These are phyloP conservation scores for Zoysia pacifica DNA, from an alignment of 176 grass and related monocot species.

Conservation along the genomic window DNA sequence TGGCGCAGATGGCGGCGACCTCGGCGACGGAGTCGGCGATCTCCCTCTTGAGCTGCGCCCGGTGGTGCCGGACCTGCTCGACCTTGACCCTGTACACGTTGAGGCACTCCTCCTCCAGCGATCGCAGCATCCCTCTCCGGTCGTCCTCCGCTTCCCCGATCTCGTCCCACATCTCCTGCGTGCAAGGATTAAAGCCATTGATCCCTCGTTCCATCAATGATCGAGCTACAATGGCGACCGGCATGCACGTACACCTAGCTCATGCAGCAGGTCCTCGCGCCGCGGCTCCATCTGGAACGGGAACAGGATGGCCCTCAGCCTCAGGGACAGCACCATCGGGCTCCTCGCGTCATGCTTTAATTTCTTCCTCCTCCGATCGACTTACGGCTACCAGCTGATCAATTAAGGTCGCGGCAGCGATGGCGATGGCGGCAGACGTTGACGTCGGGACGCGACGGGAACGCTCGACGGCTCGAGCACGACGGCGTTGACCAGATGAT, in stretches of 20 bases:
- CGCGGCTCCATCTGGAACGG: slow-evolving; percentile 45
- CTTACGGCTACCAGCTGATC: not conserved
- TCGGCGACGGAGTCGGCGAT: slow-evolving; percentile 61
- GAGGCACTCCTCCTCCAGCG: slow-evolving; percentile 76
- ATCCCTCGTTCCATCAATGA: not conserved
- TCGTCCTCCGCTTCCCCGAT: slow-evolving; percentile 68
- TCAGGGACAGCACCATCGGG: slow-evolving; percentile 35
- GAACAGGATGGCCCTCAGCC: slow-evolving; percentile 39
- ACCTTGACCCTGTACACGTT: slow-evolving; percentile 65
- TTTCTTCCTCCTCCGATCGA: not conserved
- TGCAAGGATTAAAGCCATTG: not conserved
- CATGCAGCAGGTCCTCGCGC: slow-evolving; percentile 42
- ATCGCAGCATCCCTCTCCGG: slow-evolving; percentile 51
- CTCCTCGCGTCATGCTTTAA: slow-evolving; percentile 10
- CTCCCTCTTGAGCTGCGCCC: slow-evolving; percentile 53
- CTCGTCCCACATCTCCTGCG: slow-evolving; percentile 84
- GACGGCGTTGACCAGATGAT: not conserved
- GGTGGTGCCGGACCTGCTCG: slow-evolving; percentile 57
- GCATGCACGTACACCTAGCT: slow-evolving; percentile 32
- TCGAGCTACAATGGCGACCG: not conserved
- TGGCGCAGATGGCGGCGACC: slow-evolving; percentile 62
- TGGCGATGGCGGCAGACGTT: slow-evolving; percentile 1
- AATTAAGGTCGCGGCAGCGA: slow-evolving; percentile 3
- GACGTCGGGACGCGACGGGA: not conserved
- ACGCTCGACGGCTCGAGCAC: not conserved